Conservation (phyloP, 306 rosid species). For the Sechiopsis laciniata region DNA sequence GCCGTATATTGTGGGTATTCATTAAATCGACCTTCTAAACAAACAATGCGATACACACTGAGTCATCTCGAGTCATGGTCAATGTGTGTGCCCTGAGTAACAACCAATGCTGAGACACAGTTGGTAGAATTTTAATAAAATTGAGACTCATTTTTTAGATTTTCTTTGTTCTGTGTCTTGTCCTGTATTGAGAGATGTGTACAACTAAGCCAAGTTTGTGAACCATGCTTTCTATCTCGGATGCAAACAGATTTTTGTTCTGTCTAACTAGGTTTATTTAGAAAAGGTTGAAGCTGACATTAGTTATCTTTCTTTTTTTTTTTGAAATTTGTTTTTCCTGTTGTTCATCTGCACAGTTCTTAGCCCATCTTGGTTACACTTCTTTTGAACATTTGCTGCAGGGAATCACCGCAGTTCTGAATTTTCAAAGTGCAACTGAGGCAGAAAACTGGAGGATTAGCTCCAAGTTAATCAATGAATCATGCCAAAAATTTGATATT, state of each 20-base stretch:
- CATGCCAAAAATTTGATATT: conserved; percentile 64
- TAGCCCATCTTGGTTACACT: conserved; percentile 11
- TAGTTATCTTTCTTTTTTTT: conserved; percentile 21
- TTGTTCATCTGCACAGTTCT: background rate
- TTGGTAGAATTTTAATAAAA: conserved; percentile 1
- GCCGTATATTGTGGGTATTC: background rate
- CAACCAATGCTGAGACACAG: background rate
- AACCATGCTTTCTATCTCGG: background rate
- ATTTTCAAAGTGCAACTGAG: conserved; percentile 80
- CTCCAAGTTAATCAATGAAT: conserved; percentile 55
- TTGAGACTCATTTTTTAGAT: conserved; percentile 7
- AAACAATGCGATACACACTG: background rate
- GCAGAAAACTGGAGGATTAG: conserved; percentile 92
- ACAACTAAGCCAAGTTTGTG: conserved; percentile 9
- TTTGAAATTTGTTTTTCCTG: background rate
- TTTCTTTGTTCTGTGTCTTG: background rate
- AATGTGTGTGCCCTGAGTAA: background rate
- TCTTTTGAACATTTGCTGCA: conserved; percentile 37
- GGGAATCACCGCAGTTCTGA: conserved; percentile 89
- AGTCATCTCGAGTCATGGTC: background rate
- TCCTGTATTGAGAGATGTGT: background rate
- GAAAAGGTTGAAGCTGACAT: conserved; percentile 6
- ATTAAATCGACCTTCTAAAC: background rate
- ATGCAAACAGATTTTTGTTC: background rate
- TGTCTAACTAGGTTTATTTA: background rate